Base-by-base conservation (phyloP, 345 rosid species). In the Eutrema japonicum region DNA sequence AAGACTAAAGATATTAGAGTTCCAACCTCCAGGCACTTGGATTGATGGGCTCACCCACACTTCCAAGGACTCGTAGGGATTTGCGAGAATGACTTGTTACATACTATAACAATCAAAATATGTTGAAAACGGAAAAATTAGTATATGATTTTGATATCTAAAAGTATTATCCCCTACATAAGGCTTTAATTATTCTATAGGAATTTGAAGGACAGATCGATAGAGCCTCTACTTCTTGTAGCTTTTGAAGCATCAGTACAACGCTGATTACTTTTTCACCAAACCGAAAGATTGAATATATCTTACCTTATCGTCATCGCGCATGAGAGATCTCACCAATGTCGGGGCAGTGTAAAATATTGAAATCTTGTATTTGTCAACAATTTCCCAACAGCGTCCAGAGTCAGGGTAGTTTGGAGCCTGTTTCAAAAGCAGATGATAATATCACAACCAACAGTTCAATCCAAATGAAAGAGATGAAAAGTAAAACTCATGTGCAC, bases 41-140 rank as follows among this genome's bases (percentile, higher is more conserved):
- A 83, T 95, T 95, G 63, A 95, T 95, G 68, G 99, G 99, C 85
- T 95, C 97, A n/a, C 99, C 99, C 22, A 95, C 99, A 77, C 96
- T 95, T 80, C 99, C 99, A 77, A 95, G 93, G 69, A 92, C 88
- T 61, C 99, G 84, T 46, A 95, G 74, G 22, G 99, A 95, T 77
- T 90, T 90, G 71, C 99, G 96, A 52, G 99, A 92, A 79, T 83
- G 86, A 64, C 86, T 78, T 64, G 81, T 86, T 68, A 95, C 97
- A 84, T 77, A 74, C 99, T 95, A 87, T 83, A 85, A 59, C 53
- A 76, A 53, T 9, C 29, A 76, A 26, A 67, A 56, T 7, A 46
- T 53, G 29, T 68, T 36, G 27, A 61, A 6, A 59, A 43, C 2
- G 9, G 5, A 26, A 27, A 66, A n/a, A 1, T 33, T 4, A 68